A percentile compares a stretch with the other conserved stretches of the same genome.
Conservation (phyloP, 768 basidiomycete species). For the Phylloporus sp. region DNA sequence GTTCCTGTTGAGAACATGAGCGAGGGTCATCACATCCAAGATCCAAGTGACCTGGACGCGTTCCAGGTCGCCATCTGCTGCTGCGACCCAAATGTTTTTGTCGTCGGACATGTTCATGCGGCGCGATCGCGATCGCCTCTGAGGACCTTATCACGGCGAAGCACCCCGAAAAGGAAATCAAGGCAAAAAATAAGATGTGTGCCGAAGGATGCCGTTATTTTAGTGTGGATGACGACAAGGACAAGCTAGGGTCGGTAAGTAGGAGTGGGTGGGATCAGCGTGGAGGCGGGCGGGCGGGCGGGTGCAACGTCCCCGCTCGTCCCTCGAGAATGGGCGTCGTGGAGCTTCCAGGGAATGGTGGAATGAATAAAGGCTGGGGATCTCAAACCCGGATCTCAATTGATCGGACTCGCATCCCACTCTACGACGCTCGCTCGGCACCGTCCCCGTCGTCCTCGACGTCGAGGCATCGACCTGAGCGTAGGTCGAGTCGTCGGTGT, state of each 20-base stretch:
- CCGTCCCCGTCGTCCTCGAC: conserved; percentile 13
- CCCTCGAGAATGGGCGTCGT: too few relatives aligned
- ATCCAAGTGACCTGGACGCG: conserved; percentile 69
- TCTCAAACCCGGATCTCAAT: conserved; percentile 26
- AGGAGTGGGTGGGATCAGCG: conserved; percentile 2
- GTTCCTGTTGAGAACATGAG: conserved; percentile 37
- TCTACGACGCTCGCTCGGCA: conserved; percentile 25
- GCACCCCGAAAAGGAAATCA: conserved; percentile 24
- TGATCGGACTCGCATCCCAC: conserved; percentile 26
- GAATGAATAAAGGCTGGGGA: too few relatives aligned
- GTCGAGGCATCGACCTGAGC: neutral
- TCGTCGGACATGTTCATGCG: conserved; percentile 28
- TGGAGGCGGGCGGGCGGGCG: too few relatives aligned
- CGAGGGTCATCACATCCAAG: too few relatives aligned
- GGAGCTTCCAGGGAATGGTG: too few relatives aligned
- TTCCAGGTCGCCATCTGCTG: conserved; percentile 82
- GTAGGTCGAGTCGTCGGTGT: neutral
- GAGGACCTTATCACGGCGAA: conserved; percentile 15
- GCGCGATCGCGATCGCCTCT: conserved; percentile 18
- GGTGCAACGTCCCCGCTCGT: too few relatives aligned
- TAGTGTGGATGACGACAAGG: neutral
- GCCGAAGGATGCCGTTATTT: conserved; percentile 13
- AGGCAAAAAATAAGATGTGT: conserved; percentile 9
- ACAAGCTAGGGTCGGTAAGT: neutral
- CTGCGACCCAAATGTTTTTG: conserved; percentile 89